Evolutionary conservation across 2,329 filamentous ascomycete species (phyloP).

Genomic region (Xylaria sp.): DNA sequence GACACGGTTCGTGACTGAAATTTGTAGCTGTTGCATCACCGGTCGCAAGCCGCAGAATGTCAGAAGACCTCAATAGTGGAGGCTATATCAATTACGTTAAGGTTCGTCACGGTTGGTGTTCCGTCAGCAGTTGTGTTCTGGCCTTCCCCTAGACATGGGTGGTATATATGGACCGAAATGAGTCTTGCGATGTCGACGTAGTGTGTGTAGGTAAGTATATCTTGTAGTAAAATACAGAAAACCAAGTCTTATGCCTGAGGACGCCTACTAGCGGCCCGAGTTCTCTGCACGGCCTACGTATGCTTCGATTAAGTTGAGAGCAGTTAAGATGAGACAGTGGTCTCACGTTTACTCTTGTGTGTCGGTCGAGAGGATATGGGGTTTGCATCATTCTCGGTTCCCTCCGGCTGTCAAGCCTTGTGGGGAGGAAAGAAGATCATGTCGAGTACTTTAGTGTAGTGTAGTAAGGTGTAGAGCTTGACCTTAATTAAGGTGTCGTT

Average conservation of each 20-base stretch:
- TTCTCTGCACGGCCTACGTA: neutral
- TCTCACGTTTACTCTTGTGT: slow-evolving; percentile 4
- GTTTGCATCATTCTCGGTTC: slow-evolving; percentile 3
- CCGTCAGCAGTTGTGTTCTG: slow-evolving; percentile 20
- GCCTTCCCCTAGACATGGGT: slow-evolving; percentile 7
- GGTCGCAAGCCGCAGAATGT: slow-evolving; percentile 25
- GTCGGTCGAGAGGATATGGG: neutral
- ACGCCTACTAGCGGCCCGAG: neutral
- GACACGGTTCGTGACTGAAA: slow-evolving; percentile 21
- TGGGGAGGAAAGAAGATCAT: neutral
- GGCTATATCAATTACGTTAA: slow-evolving; percentile 32
- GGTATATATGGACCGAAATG: neutral
- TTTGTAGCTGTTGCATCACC: slow-evolving; percentile 24
- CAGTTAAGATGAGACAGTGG: slow-evolving; percentile 10
- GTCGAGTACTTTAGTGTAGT: neutral
- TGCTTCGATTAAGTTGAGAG: neutral
- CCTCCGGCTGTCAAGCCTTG: slow-evolving; percentile 9
- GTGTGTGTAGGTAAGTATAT: neutral
- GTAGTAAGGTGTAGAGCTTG: slow-evolving; percentile 11
- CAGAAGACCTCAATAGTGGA: slow-evolving; percentile 33
- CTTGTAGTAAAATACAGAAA: neutral
- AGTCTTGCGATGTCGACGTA: slow-evolving; percentile 15
- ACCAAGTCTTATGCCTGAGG: neutral
- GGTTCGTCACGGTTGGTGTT: slow-evolving; percentile 9
- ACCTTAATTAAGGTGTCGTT: slow-evolving; percentile 21